Evolutionary conservation across 352 stramenopile genomes (phyloP), one percentile per base, ranked within the genome.

Genomic region (Elongisporangium prolatum): DNA sequence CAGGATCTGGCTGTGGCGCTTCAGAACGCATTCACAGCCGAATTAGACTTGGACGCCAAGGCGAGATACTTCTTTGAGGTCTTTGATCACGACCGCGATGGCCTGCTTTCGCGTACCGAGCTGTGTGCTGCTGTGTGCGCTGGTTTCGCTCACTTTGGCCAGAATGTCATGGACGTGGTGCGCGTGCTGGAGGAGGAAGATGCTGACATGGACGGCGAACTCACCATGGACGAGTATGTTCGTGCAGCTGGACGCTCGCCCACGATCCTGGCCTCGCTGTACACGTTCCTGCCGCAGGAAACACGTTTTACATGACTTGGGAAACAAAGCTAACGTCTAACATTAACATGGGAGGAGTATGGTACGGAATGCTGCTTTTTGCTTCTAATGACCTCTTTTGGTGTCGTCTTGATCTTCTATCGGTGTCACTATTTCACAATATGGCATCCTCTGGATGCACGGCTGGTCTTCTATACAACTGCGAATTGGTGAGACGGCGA

Each of bases 61-160:
- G 71, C 68, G 14, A 68, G 63, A 9, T 80, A 67, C 65, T 74
- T 72, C 63, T 80, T 80, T 51, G 64, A 72, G 60, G 60, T 71
- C 54, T 80, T 67, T 37, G 71, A 76, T 54, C 37, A 63, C 37
- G 57, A 76, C 20, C 24, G 60, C 20, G 71, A 80, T 55, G 68
- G 65, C 2, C 18, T 68, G 21, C 22, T 80, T 22, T 69, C 67
- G 2, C 68, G 68, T 14, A 60, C 40, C 13, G 68, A 80, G 60
- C 56, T 78, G 18, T 63, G 67, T 38, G 66, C 63, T 6, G 70
- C 67, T 9, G 64, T 78, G 17, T 75, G 70, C 50, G 70, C 67
- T 2, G 67, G 70, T n/a, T 78, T 75, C 40, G 70, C 63, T 18
- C 67, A 75, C n/a, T 75, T 75, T 28, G 70, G 70, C 11, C 67